phyloP scores from a whole-genome alignment of 106 monocot genomes.

The Phalaenopsis aphrodite region DNA sequence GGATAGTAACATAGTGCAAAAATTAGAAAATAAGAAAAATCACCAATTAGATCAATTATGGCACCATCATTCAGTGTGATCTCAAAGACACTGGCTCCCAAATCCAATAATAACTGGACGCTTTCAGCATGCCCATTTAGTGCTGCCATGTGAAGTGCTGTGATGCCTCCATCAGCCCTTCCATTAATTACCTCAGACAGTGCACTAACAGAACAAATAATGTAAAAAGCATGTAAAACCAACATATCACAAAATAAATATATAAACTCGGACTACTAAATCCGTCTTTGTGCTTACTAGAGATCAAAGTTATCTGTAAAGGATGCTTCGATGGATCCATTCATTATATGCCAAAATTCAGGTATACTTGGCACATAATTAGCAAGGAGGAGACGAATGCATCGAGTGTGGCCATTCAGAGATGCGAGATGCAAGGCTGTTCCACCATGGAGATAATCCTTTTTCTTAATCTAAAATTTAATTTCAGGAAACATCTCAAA shows the following conservation, averaged over 20 bases:
- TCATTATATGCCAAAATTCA: constrained; percentile 44
- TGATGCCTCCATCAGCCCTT: constrained; percentile 77
- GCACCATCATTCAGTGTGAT: constrained; percentile 75
- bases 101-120: constrained; percentile 68
- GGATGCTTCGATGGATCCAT: constrained; percentile 10
- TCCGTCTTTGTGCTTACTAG: constrained; percentile 28
- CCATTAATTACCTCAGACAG: constrained; percentile 44
- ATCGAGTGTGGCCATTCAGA: constrained; percentile 57
- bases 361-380: constrained; percentile 62
- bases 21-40: constrained; percentile 5
- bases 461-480: constrained; percentile 55
- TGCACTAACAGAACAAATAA: constrained; percentile 25
- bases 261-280: not conserved
- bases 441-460: constrained; percentile 71
- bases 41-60: constrained; percentile 77
- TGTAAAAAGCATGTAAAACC: not conserved
- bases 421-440: constrained; percentile 84
- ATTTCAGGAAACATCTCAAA: not conserved
- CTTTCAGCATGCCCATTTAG: constrained; percentile 64
- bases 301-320: constrained; percentile 35
- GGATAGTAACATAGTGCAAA: not conserved
- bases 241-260: not conserved
- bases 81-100: constrained; percentile 57
- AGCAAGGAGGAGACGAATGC: constrained; percentile 65
- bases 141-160: constrained; percentile 82